Percentiles rank a stretch among this genome's conserved stretches.
Evolutionary conservation across 2,329 filamentous ascomycete genomes (phyloP).

Genomic region (Colletotrichum neosansevieriae): DNA sequence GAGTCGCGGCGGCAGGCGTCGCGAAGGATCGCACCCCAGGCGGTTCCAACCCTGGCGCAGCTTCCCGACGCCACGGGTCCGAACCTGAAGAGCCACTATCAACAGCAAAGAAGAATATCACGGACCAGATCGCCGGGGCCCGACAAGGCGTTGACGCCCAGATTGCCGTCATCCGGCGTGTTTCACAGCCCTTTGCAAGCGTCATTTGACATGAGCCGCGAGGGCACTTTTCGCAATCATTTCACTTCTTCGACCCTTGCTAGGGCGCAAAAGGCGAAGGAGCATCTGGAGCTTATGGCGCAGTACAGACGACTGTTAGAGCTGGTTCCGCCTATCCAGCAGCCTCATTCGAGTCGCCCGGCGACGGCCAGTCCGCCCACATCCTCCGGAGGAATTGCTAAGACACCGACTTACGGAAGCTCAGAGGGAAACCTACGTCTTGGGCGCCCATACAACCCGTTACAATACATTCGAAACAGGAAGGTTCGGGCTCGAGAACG

Average conservation of each 20-base stretch:
- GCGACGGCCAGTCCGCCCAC: constrained; percentile 56
- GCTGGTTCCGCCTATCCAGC: constrained; percentile 79
- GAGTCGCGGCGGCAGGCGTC: constrained; percentile 79
- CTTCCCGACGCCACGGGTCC: constrained; percentile 67
- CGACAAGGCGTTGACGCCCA: constrained; percentile 55
- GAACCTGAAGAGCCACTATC: constrained; percentile 76
- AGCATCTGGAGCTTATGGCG: constrained; percentile 85
- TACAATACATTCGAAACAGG: constrained; percentile 93
- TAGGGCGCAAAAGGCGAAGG: constrained; percentile 85
- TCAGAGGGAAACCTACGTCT: constrained; percentile 55
- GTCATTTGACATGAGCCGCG: constrained; percentile 57
- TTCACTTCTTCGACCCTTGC: constrained; percentile 85
- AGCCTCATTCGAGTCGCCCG: constrained; percentile 49
- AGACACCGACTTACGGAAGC: constrained; percentile 44
- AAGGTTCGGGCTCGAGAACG: constrained; percentile 86
- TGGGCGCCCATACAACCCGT: constrained; percentile 85
- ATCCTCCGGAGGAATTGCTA: constrained; percentile 54
- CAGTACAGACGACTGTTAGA: constrained; percentile 87
- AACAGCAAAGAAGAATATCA: constrained; percentile 75
- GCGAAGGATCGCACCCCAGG: constrained; percentile 66
- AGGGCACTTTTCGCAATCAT: constrained; percentile 68
- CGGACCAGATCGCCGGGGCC: constrained; percentile 71
- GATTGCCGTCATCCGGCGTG: constrained; percentile 55
- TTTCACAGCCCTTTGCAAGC: constrained; percentile 60
- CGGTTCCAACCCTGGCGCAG: constrained; percentile 64